Base-by-base conservation (phyloP, 495 filamentous ascomycete species). In the Entonaema liquescens region DNA sequence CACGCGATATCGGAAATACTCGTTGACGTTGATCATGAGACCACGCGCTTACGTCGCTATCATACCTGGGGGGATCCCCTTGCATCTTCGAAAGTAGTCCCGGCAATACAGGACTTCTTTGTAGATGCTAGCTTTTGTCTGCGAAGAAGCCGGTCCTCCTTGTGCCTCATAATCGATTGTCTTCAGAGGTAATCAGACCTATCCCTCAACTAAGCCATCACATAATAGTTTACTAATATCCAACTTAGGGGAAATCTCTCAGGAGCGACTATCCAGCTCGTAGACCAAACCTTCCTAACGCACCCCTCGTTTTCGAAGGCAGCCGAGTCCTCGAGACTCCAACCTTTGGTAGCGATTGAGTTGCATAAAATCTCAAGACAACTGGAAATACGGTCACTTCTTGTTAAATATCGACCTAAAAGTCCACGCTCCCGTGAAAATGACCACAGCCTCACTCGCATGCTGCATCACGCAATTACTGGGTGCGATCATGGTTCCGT, bases 111-210 rank as follows among this genome's bases (percentile, higher is more conserved):
- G 26, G 70, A 72, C 60, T 64, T 72, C 31, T 68, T 72, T 29
- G 61, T 67, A 60, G 60, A 72, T 35, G 64, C 60, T 17, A 64
- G 49, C 17, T 64, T 60, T 31, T 54, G 47, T 40, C 31, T 72
- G 25, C 59, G 64, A n/a, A 67, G 60, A 36, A 72, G 66, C 25
- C 54, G 70, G 8, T 72, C 70, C 7, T 67, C 70, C 1, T 13
- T 72, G 21, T 72, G 59, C 28, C 64, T 72, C 29, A 64, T 68
- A 21, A 54, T 72, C 17, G 70, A 72, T 53, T 72, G 70, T 57
- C 65, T 72, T 33, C 59, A 72, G 49, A 68, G 64, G 64, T 72
- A 67, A 54, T 54, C n/a, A 4, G 6, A 26, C 23, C 21, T 23
- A 40, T 2, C 12, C 50, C 13, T 11, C 11, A 23, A 3, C 21